Evolutionary conservation across 202 grass and related monocot species (phyloP).

Genomic region (Panicum virgatum): DNA sequence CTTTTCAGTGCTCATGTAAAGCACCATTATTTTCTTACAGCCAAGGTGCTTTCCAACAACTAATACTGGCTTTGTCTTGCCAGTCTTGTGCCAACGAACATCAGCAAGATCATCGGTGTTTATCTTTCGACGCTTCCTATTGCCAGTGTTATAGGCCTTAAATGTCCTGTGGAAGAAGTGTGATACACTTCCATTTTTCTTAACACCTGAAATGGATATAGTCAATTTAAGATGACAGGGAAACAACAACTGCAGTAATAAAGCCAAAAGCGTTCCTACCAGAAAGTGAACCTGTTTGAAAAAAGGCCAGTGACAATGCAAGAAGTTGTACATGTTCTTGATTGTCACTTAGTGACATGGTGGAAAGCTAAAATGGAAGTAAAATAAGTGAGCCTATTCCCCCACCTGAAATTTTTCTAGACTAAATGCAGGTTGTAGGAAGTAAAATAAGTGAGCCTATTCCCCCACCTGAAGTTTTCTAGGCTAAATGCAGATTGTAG

Average conservation of each 20-base stretch:
- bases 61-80: constrained; percentile 85
- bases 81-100: constrained; percentile 98
- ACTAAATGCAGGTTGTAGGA: background rate
- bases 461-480: no score
- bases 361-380: constrained; percentile 5
- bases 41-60: constrained; percentile 74
- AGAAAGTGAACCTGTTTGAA: constrained; percentile 1
- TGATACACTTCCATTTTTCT: constrained; percentile 84
- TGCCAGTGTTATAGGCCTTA: constrained; percentile 95
- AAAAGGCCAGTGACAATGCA: background rate
- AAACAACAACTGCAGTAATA: background rate
- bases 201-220: constrained; percentile 64
- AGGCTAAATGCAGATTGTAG: no score
- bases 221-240: constrained; percentile 8
- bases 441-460: no score
- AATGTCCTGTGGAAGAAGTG: constrained; percentile 96
- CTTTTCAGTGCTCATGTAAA: constrained; percentile 75
- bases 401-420: background rate
- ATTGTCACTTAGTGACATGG: background rate
- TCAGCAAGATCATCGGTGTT: constrained; percentile 56
- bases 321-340: constrained; percentile 3
- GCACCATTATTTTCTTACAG: constrained; percentile 97
- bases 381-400: background rate
- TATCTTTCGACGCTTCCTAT: constrained; percentile 92
- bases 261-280: constrained; percentile 5